Percentiles rank a stretch among this genome's conserved stretches.
These are phyloP conservation scores for Juglanconis oblonga DNA, from an alignment of 2,329 filamentous ascomycete species.

Conservation along the genomic window DNA sequence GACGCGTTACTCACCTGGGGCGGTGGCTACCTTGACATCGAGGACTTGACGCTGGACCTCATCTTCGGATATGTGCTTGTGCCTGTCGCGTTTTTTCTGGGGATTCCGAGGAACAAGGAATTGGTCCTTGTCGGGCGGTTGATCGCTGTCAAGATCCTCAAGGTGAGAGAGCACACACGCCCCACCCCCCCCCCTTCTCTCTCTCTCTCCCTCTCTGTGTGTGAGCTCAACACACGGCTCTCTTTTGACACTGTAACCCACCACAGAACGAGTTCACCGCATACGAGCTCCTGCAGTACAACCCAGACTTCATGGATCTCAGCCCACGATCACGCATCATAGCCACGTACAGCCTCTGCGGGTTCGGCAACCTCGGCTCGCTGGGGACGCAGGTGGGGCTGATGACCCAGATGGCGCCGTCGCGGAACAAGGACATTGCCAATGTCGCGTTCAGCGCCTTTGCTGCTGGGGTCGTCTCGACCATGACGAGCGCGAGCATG, in stretches of 20 bases:
- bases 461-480: slow-evolving; percentile 73
- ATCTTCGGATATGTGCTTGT: slow-evolving; percentile 77
- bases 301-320: slow-evolving; percentile 53
- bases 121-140: slow-evolving; percentile 72
- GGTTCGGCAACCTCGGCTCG: slow-evolving; percentile 82
- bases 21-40: slow-evolving; percentile 74
- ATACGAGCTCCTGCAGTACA: slow-evolving; percentile 52
- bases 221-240: too few species aligned
- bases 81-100: slow-evolving; percentile 76
- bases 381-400: slow-evolving; percentile 90
- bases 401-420: slow-evolving; percentile 74
- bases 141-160: slow-evolving; percentile 78
- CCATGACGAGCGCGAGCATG: slow-evolving; percentile 73
- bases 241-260: background rate
- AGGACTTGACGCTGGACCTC: slow-evolving; percentile 68
- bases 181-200: background rate
- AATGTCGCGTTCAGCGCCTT: slow-evolving; percentile 74
- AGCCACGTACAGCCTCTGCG: slow-evolving; percentile 80
- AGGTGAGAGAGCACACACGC: background rate
- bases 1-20: slow-evolving; percentile 82
- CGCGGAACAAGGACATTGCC: slow-evolving; percentile 71
- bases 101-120: slow-evolving; percentile 63
- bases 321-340: slow-evolving; percentile 73
- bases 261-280: slow-evolving; percentile 76
- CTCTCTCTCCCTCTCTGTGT: too few species aligned